Base-by-base conservation (phyloP, 2,329 filamentous ascomycete genomes). In the Alternaria dauci region DNA sequence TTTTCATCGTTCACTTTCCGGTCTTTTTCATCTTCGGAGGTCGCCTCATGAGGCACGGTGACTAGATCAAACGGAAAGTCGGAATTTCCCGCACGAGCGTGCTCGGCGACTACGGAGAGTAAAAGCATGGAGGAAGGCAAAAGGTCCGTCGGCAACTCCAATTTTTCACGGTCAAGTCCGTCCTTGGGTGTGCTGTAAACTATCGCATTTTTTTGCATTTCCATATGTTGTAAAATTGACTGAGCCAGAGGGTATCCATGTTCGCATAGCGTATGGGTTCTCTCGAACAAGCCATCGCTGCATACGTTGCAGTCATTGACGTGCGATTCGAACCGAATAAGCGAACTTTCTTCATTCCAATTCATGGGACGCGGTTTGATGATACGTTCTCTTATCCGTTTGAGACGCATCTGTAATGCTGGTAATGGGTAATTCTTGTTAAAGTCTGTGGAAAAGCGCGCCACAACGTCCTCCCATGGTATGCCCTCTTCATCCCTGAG, bases 341-440 rank as follows among this genome's bases (percentile, higher is more conserved):
- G 51, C 4, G 65, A 58, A 28, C 70, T 42, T 34, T 68, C 66
- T 52, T 75, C 71, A 8, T 55, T 46, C 20, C 30, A 16, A n/a
- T 66, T 61, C 32, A 69, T 65, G 16, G 32, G 12, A 1, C 32
- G 32, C 1, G 32, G 14, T 2, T 36, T 14, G 32, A 4, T 12
- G 4, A 12, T 36, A 12, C 32, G 12, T 6, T 23, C 20, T 23
- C 4, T 23, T 23, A 30, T 30, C 11, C 5, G 9, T 30, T 11
- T 9, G 28, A 11, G 11, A 30, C 28, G 74, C 11, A 86, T 79
- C 16, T 84, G 71, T 23, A 23, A 23, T 23, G 20, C 20, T 23
- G 20, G 20, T 23, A 2, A 2, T 23, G 2, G 20, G 20, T 23
- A 23, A 23, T 23, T 23, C 20, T 23, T 23, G 20, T 23, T 23